Evolutionary conservation across 306 rosid species (phyloP), one percentile per base, ranked within the genome.

Genomic region (Cicer pinnatifidum): DNA sequence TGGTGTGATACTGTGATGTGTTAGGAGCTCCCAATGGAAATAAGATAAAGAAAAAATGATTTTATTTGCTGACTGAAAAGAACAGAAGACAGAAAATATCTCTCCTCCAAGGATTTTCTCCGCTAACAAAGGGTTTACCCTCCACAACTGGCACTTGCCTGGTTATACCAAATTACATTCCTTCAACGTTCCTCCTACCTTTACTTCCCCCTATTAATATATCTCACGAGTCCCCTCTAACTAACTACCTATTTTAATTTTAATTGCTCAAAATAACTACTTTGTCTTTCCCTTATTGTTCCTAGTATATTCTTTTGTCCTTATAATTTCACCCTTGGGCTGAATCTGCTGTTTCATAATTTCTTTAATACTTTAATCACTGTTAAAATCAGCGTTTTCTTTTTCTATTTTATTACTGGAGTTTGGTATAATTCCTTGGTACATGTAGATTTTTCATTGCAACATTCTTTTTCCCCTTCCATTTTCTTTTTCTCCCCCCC

Each of bases 1-100:
- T 64, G 72, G 69, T 44, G 72, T 51, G 43, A 16, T 74, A 54
- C 61, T 54, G 61, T 54, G 11, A 54, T 64, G 44, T 58, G 61
- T 38, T 75, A 6, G 38, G 57, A 74, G 39, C 64, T 28, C 12
- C 50, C 19, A 38, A 15, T 61, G 38, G 64, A 20, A 44, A 63
- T 38, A 4, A 2, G 44, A 23, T 23, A 72, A 43, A 6, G 35
- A 16, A 19, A 12, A 17, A 40, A 19, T 48, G 45, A 28, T 15
- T 52, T n/a, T 59, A 40, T 58, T 59, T 20, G 46, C 12, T 23
- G 71, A 47, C 41, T 67, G 20, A 45, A 67, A 45, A 45, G 7
- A 45, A 45, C 40, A 19, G 6, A 43, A 43, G 13, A 67, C 35
- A 13, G 10, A 23, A 11, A 45, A 20, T 11, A 66, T 66, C 2